phyloP scores from a whole-genome alignment of 1,284 basidiomycete genomes.

The Leucoagaricus sp. region DNA sequence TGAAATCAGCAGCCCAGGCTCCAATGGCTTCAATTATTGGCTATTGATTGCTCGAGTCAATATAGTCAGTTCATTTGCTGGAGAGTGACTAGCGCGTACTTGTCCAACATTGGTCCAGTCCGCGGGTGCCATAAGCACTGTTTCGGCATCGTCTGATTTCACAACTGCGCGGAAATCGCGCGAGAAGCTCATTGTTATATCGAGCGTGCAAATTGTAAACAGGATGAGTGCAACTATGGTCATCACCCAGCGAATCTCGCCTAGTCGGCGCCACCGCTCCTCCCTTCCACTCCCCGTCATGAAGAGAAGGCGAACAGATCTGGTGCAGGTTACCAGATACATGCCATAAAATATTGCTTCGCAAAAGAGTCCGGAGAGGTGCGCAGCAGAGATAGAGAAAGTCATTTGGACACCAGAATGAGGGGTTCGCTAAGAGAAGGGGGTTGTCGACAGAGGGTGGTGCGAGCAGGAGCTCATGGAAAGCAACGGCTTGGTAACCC shows the following conservation, averaged over 20 bases:
- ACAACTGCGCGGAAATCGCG: not conserved
- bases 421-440: too few relatives aligned
- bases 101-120: too few relatives aligned
- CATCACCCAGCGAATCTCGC: not conserved
- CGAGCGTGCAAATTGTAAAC: not conserved
- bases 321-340: not conserved
- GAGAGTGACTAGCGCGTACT: too few relatives aligned
- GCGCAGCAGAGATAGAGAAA: constrained; percentile 4
- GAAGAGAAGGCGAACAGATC: not conserved
- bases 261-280: not conserved
- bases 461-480: too few relatives aligned
- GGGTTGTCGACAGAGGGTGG: too few relatives aligned
- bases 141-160: too few relatives aligned
- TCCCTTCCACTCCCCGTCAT: not conserved
- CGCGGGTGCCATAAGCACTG: not conserved
- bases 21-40: too few relatives aligned
- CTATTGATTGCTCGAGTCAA: too few relatives aligned
- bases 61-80: too few relatives aligned
- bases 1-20: not conserved
- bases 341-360: not conserved
- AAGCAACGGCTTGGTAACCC: too few relatives aligned
- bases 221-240: not conserved
- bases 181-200: not conserved
- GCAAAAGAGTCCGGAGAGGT: constrained; percentile 1
- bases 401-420: not conserved